These are phyloP conservation scores for Lactarius pseudohatsudake DNA, from an alignment of 768 basidiomycete genomes.

Conservation along the genomic window DNA sequence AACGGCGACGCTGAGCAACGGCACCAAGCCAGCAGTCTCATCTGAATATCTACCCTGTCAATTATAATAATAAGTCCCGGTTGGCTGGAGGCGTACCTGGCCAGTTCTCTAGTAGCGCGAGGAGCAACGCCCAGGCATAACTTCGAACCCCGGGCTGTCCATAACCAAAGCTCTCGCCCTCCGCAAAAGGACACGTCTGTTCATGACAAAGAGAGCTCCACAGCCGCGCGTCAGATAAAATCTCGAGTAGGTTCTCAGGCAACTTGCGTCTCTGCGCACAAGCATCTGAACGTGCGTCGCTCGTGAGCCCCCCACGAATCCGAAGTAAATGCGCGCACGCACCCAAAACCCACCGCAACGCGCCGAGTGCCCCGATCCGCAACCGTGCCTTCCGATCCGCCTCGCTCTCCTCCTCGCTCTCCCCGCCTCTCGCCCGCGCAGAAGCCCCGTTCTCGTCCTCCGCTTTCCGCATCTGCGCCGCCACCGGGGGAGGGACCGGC, in stretches of 20 bases:
- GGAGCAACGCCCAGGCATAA: constrained; percentile 63
- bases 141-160: constrained; percentile 72
- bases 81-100: constrained; percentile 41
- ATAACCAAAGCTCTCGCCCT: constrained; percentile 53
- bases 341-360: constrained; percentile 64
- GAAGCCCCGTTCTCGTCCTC: constrained; percentile 36
- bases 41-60: constrained; percentile 26
- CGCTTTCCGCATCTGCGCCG: constrained; percentile 33
- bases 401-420: constrained; percentile 67
- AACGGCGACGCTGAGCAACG: constrained; percentile 53
- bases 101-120: constrained; percentile 43
- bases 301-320: background rate
- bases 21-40: constrained; percentile 38
- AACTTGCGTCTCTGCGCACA: constrained; percentile 12
- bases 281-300: constrained; percentile 20
- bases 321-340: constrained; percentile 32
- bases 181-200: constrained; percentile 44
- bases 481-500: constrained; percentile 33
- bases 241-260: constrained; percentile 38
- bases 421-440: constrained; percentile 44
- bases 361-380: constrained; percentile 66
- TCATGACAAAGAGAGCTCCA: constrained; percentile 60
- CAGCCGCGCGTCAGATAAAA: constrained; percentile 50
- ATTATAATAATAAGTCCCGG: background rate
- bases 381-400: constrained; percentile 68